Evolutionary conservation across 2,329 filamentous ascomycete genomes (phyloP).

Genomic region (Alternaria gaisen): DNA sequence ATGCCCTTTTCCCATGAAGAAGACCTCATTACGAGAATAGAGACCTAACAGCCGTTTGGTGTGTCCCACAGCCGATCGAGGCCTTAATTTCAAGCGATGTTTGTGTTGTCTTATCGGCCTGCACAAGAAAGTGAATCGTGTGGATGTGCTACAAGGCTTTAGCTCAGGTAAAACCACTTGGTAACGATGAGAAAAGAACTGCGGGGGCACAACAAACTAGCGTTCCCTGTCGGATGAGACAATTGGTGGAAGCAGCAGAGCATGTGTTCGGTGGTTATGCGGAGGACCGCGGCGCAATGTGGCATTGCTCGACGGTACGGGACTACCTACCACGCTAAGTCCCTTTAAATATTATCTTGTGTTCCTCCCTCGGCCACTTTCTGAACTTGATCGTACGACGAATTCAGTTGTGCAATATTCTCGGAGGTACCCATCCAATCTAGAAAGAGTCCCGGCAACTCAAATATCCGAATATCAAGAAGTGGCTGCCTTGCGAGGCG

Average conservation of each 20-base stretch:
- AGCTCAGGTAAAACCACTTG: not conserved
- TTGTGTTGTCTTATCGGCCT: not conserved
- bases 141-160: not conserved
- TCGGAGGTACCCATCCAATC: not conserved
- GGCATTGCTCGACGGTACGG: not conserved
- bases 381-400: not conserved
- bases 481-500: not conserved
- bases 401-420: not conserved
- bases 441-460: not conserved
- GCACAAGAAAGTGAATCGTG: not conserved
- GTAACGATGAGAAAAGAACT: not conserved
- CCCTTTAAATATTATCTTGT: not conserved
- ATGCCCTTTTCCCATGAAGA: not conserved
- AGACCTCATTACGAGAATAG: not conserved
- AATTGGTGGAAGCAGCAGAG: not conserved
- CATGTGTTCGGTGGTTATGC: not conserved
- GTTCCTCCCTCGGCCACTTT: not conserved
- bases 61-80: not conserved
- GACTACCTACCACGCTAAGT: not conserved
- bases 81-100: not conserved
- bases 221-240: not conserved
- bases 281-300: not conserved
- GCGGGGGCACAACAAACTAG: not conserved
- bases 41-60: not conserved
- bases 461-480: not conserved